Evolutionary conservation across 257 asterid species (phyloP), one percentile per base, ranked within the genome.

Genomic region (Solanum chiquidenum): DNA sequence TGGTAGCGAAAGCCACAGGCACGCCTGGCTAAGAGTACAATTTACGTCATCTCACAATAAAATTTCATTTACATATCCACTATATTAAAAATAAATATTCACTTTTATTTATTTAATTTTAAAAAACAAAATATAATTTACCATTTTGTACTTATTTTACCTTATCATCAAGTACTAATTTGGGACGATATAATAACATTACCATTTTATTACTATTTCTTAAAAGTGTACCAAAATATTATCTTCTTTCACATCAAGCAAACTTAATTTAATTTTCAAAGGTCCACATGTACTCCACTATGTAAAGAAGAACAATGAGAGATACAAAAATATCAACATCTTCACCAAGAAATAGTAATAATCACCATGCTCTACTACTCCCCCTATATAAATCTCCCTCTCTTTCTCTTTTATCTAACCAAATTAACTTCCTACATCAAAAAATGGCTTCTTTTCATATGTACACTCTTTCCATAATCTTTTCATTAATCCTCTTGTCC

Each of bases 401-500:
- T 46, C 13, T 49, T 23, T 7, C 40, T 44, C 42, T 27, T 27
- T 46, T 29, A 4, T 1, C 38, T 1, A 44, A 80, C 68, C 3
- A 29, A 80, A 44, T 11, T 79, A 4, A 44, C 25, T 80, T 46
- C n/a, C 38, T 38, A 62, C 35, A 7, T 18, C 0, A 14, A 58
- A 77, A 82, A 25, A 89, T 91, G 94, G 62, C 88, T 35, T 52
- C 88, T 68, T 87, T 89, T 62, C 31, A 29, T 37, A 42, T 80
- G 74, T 87, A 80, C 86, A 80, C 84, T 16, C 34, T 83, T 86
- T 40, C 91, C 87, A 9, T 88, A 72, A 2, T 89, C 27, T 80
- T 89, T 31, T 27, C 90, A 62, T 62, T 23, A 5, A 38, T 88
- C 37, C 44, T 58, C 58, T 58, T 89, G 11, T 64, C 46, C 38